These are phyloP conservation scores for Haplosporangium gracile DNA, from an alignment of 192 early-diverging fungal genomes.

Conservation along the genomic window DNA sequence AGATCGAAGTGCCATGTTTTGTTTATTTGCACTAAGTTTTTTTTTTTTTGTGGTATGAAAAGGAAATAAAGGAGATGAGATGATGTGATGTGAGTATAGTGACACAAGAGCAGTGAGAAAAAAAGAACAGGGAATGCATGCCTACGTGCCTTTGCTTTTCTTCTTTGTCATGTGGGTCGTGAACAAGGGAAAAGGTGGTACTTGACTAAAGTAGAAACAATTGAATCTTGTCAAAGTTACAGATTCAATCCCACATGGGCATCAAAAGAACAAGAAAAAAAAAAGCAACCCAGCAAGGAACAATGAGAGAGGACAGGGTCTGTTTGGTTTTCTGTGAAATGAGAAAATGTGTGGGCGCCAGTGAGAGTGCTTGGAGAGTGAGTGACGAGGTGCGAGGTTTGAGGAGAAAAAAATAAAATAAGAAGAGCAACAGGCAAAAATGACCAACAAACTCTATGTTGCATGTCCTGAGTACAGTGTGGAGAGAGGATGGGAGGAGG, in stretches of 20 bases:
- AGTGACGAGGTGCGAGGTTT: background rate
- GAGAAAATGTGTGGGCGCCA: slow-evolving; percentile 2
- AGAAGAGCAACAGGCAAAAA: background rate
- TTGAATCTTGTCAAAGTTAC: slow-evolving; percentile 1
- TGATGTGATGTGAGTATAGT: slow-evolving; percentile 8
- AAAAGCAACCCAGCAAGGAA: background rate
- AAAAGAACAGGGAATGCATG: background rate
- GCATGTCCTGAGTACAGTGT: background rate
- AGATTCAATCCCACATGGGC: background rate
- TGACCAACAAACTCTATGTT: slow-evolving; percentile 1
- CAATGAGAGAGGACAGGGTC: background rate
- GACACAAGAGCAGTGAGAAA: background rate
- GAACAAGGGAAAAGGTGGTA: background rate
- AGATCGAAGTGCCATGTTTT: background rate
- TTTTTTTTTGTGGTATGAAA: background rate
- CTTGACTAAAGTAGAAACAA: background rate
- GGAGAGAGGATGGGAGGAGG: background rate
- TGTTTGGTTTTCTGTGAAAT: background rate
- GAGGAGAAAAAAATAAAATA: background rate
- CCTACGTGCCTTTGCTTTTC: background rate
- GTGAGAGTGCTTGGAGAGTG: slow-evolving; percentile 2
- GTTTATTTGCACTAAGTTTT: background rate
- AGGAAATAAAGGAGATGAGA: slow-evolving; percentile 3
- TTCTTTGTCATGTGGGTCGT: background rate
- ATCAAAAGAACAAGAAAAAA: background rate